Base-by-base conservation (phyloP, 2,329 filamentous ascomycete genomes). In the Diplodia intermedia region DNA sequence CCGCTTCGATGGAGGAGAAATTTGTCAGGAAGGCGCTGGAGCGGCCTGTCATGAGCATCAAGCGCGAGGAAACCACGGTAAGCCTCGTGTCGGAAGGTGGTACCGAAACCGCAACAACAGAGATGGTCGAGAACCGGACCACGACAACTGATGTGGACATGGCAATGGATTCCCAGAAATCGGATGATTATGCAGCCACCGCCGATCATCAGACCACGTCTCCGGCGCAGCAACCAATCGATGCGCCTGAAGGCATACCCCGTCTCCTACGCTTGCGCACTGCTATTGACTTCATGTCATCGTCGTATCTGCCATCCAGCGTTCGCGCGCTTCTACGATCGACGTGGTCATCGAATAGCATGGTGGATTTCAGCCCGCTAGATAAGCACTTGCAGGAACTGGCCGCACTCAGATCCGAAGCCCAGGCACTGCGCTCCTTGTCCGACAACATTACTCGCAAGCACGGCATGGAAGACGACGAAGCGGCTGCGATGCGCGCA, bases 1-100 rank as follows among this genome's bases (percentile, higher is more conserved):
- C 95, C 1, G 80, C 83, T 7, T 97, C 90, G 72, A 86, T 99
- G 84, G 94, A 97, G 76, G 91, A 95, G 56, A 90, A 88, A 52
- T 96, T 97, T 72, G 88, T 99, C 9, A 86, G 85, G 63, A 90
- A 90, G 74, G 86, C 86, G 2, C 82, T 99, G 5, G 91, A 95
- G 72, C 86, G 89, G 4, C 94, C 95, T 0, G 82, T 97, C 53
- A 82, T 92, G 72, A 87, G 87, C 38, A 83, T 93, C 50, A 89
- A 85, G 73, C 84, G 88, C 55, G 85, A 89, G 67, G 82, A 87
- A 49, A 83, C 77, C 75, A 78, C 68, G 20, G 67, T 79, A 12
- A 78, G 73, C 69, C 71, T 75, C 66, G 55, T 60, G n/a, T 72
- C 71, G 6, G 67, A 52, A 18, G 65, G 61, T n/a, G 73, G 61